Conservation (phyloP, 192 early-diverging fungal genomes). For the Haplosporangium gracile region DNA sequence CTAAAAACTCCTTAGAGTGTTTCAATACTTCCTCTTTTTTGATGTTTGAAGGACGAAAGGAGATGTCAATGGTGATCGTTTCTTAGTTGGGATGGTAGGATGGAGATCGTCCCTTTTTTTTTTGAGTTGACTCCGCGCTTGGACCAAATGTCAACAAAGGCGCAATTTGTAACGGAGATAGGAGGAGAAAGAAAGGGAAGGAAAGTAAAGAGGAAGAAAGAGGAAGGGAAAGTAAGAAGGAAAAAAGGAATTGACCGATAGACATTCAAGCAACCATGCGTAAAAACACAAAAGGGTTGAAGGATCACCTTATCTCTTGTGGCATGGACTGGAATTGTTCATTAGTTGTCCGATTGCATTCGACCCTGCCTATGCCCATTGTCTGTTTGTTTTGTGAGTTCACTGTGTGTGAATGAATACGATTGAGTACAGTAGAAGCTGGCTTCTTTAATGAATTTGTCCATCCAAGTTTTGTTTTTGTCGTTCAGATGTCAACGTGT, state of each 20-base stretch:
- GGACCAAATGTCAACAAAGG: background rate
- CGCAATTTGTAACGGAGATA: background rate
- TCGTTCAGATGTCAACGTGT: background rate
- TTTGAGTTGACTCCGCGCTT: background rate
- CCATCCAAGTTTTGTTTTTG: background rate
- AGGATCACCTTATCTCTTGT: background rate
- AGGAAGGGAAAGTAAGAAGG: background rate
- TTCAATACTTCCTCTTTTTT: background rate
- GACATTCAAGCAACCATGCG: background rate
- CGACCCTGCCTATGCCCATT: background rate
- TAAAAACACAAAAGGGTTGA: background rate
- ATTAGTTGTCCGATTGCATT: background rate
- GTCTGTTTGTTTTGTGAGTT: background rate
- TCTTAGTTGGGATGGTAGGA: background rate
- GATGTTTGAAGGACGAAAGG: background rate
- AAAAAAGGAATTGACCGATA: background rate
- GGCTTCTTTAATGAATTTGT: background rate
- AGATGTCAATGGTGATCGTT: background rate
- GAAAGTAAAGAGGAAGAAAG: background rate
- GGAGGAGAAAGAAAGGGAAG: background rate
- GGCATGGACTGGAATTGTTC: constrained; percentile 7
- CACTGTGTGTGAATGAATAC: background rate
- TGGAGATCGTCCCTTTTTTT: constrained; percentile 8
- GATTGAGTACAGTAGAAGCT: background rate
- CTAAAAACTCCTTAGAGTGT: background rate